Evolutionary conservation across 2,329 filamentous ascomycete species (phyloP).

Genomic region (Karstenula rhodostoma): DNA sequence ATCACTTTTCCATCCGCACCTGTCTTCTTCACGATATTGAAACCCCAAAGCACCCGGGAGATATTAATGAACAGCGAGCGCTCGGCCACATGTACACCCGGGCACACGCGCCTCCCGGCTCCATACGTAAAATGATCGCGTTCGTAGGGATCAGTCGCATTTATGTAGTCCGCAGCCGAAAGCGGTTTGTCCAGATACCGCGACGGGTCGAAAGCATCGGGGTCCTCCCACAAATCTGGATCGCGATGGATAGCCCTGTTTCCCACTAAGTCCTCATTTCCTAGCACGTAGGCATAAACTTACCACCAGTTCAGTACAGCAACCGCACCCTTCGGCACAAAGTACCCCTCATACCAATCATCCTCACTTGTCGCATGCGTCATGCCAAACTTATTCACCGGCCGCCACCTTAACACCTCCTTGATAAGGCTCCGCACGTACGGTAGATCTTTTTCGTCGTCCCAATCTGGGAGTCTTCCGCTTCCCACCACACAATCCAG

Average conservation of each 20-base stretch:
- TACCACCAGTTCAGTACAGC: constrained; percentile 47
- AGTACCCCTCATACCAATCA: constrained; percentile 50
- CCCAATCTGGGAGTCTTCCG: constrained; percentile 40
- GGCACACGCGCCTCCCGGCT: constrained; percentile 46
- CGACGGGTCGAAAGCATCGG: constrained; percentile 41
- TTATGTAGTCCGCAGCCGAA: constrained; percentile 43
- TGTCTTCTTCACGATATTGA: constrained; percentile 40
- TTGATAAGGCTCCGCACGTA: constrained; percentile 49
- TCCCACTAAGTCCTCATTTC: background rate
- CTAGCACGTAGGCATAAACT: constrained; percentile 1
- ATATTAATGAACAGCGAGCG: constrained; percentile 49
- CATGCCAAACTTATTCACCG: constrained; percentile 45
- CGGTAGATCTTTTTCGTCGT: constrained; percentile 39
- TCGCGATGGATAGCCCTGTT: constrained; percentile 46
- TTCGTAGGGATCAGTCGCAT: constrained; percentile 37
- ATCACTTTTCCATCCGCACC: constrained; percentile 33
- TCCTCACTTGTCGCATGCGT: constrained; percentile 44
- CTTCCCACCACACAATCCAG: constrained; percentile 40
- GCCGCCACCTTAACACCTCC: constrained; percentile 42
- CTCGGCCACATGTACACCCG: constrained; percentile 48
- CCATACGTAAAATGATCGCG: constrained; percentile 50
- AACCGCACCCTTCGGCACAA: constrained; percentile 49
- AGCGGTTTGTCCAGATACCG: constrained; percentile 35
- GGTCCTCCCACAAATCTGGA: constrained; percentile 33
- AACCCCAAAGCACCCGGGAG: constrained; percentile 46